Base-by-base conservation (phyloP, 495 filamentous ascomycete genomes). In the Pyrenula massariospora region DNA sequence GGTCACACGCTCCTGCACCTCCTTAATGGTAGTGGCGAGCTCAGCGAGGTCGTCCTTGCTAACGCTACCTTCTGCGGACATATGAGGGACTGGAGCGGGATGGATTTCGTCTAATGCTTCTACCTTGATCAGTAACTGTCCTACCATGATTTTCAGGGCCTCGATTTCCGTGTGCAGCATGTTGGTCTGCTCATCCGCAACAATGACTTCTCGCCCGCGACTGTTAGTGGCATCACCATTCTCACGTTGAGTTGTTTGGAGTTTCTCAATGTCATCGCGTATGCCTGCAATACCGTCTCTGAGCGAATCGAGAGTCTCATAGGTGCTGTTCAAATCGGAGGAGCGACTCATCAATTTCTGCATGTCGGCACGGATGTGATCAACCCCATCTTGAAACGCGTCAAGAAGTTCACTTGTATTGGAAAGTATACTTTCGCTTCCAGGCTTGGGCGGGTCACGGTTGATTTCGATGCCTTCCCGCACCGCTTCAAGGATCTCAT, bases 291-390 rank as follows among this genome's bases (percentile, higher is more conserved):
- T 70, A 0, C 91, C 91, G 48, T 83, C 83, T 60, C 85, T 93
- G 53, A 96, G 77, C 1, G 88, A 86, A 54, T 95, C 88, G 3
- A 95, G 76, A 50, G 95, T 91, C 63, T 95, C 89, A 54, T 90
- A 84, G 56, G 83, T 88, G 22, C 85, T 84, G 19, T 87, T 89
- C 67, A 89, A 79, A 59, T 90, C 87, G 1, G 82, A 73, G 3
- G 89, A 87, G 72, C 89, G 90, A 59, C 91, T 82, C 22, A 83
- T 69, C 12, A 91, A 77, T 60, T 83, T 89, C 57, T 87, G 82
- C n/a, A 96, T 73, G 62, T 91, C 87, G 11, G 74, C 68, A 10
- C 84, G 81, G 25, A 96, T 78, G 2, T 79, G 77, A 52, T 84
- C 84, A 5, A 95, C 80, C 19, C 89, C 89, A 50, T 95, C 88